Evolutionary conservation across 768 basidiomycete species (phyloP).

Genomic region (Leccinum subtestaceum): DNA sequence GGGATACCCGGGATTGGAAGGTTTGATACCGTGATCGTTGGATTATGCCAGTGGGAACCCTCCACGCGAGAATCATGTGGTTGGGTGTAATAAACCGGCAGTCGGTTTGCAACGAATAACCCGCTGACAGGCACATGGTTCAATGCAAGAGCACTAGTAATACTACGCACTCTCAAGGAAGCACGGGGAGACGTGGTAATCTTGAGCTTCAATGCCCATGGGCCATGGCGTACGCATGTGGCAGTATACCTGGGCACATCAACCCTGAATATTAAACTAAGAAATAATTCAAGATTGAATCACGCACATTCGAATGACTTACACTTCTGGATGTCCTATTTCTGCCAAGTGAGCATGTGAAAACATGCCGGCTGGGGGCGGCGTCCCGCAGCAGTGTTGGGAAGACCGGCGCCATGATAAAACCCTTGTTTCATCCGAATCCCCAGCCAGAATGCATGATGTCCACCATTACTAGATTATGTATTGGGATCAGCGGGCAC

Average conservation of each 20-base stretch:
- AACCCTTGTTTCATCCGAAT: conserved; percentile 19
- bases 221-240: not conserved
- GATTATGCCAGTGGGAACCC: conserved; percentile 11
- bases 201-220: not conserved
- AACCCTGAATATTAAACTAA: not conserved
- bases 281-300: not conserved
- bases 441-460: not conserved
- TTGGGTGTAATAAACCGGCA: not conserved
- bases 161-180: not conserved
- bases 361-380: not conserved
- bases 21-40: conserved; percentile 17
- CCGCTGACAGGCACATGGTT: not conserved
- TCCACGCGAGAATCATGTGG: conserved; percentile 17
- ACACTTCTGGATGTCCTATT: conserved; percentile 4
- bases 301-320: not conserved
- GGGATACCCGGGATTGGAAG: conserved; percentile 12
- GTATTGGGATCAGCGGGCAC: not conserved
- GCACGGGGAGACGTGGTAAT: not conserved
- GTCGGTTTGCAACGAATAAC: not conserved
- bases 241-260: not conserved
- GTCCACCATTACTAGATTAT: not conserved
- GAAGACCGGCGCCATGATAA: conserved; percentile 2
- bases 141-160: not conserved
- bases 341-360: conserved; percentile 11
- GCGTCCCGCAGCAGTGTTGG: not conserved